Evolutionary conservation across 352 stramenopile genomes (phyloP).

Genomic region (Pythium aphanidermatum): DNA sequence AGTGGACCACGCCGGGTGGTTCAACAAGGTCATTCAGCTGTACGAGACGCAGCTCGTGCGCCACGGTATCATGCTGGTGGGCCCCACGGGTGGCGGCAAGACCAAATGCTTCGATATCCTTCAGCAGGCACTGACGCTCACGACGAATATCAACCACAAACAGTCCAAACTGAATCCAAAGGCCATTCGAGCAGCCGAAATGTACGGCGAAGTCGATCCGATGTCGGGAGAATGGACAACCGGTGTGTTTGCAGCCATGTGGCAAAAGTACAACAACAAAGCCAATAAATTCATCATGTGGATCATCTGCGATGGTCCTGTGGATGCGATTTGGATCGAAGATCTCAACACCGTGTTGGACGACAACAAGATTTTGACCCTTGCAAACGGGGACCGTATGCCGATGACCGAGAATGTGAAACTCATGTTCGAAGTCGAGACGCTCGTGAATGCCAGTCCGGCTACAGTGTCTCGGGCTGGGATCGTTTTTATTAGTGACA

Average conservation of each 20-base stretch:
- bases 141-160: slow-evolving; percentile 92
- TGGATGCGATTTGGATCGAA: slow-evolving; percentile 99
- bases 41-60: slow-evolving; percentile 98
- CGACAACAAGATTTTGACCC: slow-evolving; percentile 97
- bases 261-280: slow-evolving; percentile 98
- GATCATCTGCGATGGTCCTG: slow-evolving; percentile 96
- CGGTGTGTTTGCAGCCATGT: slow-evolving; percentile 97
- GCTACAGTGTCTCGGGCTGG: slow-evolving; percentile 95
- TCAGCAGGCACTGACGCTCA: slow-evolving; percentile 90
- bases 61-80: slow-evolving; percentile 99
- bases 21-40: slow-evolving; percentile 96
- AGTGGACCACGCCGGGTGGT: slow-evolving; percentile 82
- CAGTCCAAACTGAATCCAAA: slow-evolving; percentile 97
- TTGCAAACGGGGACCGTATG: slow-evolving; percentile 97
- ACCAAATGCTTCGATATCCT: slow-evolving; percentile 97
- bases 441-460: slow-evolving; percentile 94
- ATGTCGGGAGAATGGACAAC: slow-evolving; percentile 97
- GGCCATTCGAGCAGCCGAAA: slow-evolving; percentile 95
- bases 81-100: slow-evolving; percentile 95
- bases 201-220: slow-evolving; percentile 97
- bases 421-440: slow-evolving; percentile 97
- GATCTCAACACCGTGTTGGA: slow-evolving; percentile 98
- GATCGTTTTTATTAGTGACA: slow-evolving; percentile 99
- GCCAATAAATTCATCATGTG: slow-evolving; percentile 98
- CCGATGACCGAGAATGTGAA: slow-evolving; percentile 98